These are phyloP conservation scores for Vitis cinerea DNA, from an alignment of 164 flowering plant species.

Conservation along the genomic window DNA sequence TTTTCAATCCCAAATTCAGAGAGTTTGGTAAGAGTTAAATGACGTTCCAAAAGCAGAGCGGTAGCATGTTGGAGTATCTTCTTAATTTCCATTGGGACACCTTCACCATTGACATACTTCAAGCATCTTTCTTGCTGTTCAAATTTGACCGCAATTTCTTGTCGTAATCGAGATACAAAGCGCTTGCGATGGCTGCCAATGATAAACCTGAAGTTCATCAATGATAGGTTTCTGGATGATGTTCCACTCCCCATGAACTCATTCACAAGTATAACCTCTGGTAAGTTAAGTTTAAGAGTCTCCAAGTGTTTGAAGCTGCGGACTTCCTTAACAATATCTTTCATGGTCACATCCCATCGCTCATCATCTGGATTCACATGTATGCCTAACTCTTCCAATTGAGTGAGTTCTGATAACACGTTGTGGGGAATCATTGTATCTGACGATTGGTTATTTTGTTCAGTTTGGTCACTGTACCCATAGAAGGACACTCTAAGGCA, in stretches of 20 bases:
- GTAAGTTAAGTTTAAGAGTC: background rate
- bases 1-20: too few species aligned
- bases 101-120: background rate
- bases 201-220: background rate
- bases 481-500: slow-evolving; percentile 14
- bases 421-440: background rate
- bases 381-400: slow-evolving; percentile 2
- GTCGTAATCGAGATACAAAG: background rate
- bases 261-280: background rate
- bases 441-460: background rate
- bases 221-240: background rate
- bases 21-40: too few species aligned
- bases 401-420: background rate
- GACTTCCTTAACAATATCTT: too few species aligned
- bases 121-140: background rate
- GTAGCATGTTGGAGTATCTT: too few species aligned
- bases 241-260: background rate
- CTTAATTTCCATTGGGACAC: background rate
- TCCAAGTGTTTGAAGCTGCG: too few species aligned
- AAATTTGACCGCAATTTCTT: too few species aligned
- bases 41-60: too few species aligned
- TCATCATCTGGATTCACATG: too few species aligned
- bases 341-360: background rate
- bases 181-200: background rate
- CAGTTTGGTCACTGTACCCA: background rate